Evolutionary conservation across 257 asterid genomes (phyloP).

Genomic region (Penstemon barbatus): DNA sequence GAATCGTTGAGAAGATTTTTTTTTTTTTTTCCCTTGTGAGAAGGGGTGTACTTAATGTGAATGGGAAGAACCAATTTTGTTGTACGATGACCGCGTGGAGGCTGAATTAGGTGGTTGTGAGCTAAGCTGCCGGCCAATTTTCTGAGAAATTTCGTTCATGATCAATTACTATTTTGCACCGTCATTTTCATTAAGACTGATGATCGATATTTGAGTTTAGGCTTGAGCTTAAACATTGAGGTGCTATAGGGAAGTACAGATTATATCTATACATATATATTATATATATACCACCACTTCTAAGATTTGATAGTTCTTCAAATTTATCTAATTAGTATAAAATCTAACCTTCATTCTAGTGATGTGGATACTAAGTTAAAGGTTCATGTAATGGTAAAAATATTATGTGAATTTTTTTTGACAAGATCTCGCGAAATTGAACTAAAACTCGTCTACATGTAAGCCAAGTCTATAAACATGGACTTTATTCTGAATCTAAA

Average conservation of each 20-base stretch:
- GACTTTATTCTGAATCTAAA: neutral
- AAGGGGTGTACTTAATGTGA: no score
- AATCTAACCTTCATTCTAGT: neutral
- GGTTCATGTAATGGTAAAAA: neutral
- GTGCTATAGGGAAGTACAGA: no score
- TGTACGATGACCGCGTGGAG: conserved; percentile 31
- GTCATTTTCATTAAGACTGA: conserved; percentile 18
- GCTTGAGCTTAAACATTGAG: neutral
- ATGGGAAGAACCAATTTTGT: neutral
- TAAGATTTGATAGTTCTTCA: neutral
- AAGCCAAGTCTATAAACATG: no score
- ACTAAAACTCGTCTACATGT: no score
- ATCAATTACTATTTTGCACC: conserved; percentile 13
- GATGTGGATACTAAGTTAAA: neutral
- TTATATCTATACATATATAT: neutral
- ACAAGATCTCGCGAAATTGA: no score
- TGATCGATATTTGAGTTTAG: neutral
- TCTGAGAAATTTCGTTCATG: conserved; percentile 26
- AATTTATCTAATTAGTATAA: neutral
- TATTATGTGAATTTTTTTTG: no score
- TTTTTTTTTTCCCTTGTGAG: no score
- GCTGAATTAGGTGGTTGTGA: conserved; percentile 22
- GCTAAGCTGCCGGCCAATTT: conserved; percentile 43
- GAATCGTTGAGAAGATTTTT: no score
- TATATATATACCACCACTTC: neutral